Evolutionary conservation across 2,329 filamentous ascomycete genomes (phyloP), one percentile per base, ranked within the genome.

Genomic region (Diaporthe helianthi): DNA sequence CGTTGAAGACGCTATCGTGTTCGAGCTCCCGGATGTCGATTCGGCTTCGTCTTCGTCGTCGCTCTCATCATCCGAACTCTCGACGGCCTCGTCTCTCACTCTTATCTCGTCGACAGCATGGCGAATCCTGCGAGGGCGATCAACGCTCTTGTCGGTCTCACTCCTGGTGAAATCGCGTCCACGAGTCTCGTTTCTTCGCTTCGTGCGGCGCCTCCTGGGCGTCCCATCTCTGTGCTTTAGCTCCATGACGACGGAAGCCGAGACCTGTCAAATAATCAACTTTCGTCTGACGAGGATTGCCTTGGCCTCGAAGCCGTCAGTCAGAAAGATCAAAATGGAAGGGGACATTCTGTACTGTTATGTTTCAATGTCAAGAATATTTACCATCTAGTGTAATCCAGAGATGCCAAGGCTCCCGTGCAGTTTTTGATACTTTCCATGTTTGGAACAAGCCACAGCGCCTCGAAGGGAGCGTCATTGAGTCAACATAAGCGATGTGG

Each of bases 21-120:
- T 58, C 54, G 54, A 41, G 22, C 38, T 19, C 3, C 38, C 17
- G 38, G 38, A 9, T 44, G 41, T 44, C 5, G 31, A 33, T 9
- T 33, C 31, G 53, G 33, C 53, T 41, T 41, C 12, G 55, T 61
- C 55, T 33, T 61, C 55, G 55, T 61, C 55, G 55, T 61, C 55
- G 31, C 55, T 61, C 26, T 47, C 55, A 22, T 61, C 31, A 36
- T 22, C 55, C 38, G 55, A 61, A 15, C 17, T 31, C 26, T 61
- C 55, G 26, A 22, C 55, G 38, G 17, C 55, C 55, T 5, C 26
- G 19, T 61, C 26, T 33, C 17, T 13, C 55, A 46, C 55, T 17
- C 33, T 22, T 10, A 0, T 15, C 38, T 33, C 5, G 26, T 33
- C 55, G 26, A 33, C 24, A 47, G 19, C 19, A 47, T 41, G 55